Conservation (phyloP, 2,329 filamentous ascomycete species). For the Tolypocladium paradoxum region DNA sequence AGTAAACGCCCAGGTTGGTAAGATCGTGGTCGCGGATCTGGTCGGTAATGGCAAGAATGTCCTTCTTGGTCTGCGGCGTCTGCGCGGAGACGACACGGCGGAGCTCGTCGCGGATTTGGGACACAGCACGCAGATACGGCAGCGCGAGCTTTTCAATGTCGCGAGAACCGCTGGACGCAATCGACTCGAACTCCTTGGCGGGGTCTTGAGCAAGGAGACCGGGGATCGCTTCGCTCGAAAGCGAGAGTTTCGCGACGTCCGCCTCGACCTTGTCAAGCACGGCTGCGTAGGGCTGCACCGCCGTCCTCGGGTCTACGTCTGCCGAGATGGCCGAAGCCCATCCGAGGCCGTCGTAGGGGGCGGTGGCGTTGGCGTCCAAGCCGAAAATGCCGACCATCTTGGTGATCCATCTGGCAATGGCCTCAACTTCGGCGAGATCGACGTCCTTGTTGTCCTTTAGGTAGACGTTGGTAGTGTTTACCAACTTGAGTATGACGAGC, state of each 20-base stretch:
- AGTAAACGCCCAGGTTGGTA: slow-evolving; percentile 73
- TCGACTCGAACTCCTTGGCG: slow-evolving; percentile 32
- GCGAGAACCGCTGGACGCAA: slow-evolving; percentile 32
- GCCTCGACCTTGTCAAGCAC: slow-evolving; percentile 34
- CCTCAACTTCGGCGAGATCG: slow-evolving; percentile 37
- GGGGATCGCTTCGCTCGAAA: slow-evolving; percentile 35
- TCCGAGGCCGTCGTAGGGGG: slow-evolving; percentile 45
- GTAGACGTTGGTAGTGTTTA: slow-evolving; percentile 63
- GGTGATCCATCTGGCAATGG: slow-evolving; percentile 68
- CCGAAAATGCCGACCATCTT: slow-evolving; percentile 78
- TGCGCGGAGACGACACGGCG: slow-evolving; percentile 39
- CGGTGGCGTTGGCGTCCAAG: slow-evolving; percentile 51
- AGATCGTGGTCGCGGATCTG: slow-evolving; percentile 70
- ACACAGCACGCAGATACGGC: slow-evolving; percentile 44
- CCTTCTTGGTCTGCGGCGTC: slow-evolving; percentile 47
- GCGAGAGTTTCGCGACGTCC: slow-evolving; percentile 34
- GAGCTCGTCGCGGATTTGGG: slow-evolving; percentile 51
- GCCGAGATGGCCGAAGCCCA: slow-evolving; percentile 36
- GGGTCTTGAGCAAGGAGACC: slow-evolving; percentile 32
- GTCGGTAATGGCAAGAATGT: slow-evolving; percentile 68
- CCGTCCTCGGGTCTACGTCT: slow-evolving; percentile 31
- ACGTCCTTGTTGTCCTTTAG: slow-evolving; percentile 35
- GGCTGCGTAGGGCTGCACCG: slow-evolving; percentile 35
- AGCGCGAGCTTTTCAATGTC: slow-evolving; percentile 43
- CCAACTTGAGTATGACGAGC: slow-evolving; percentile 64